Percentiles rank a stretch among this genome's conserved stretches.
phyloP scores from a whole-genome alignment of 2,329 filamentous ascomycete genomes.

The Pochonia chlamydosporia region DNA sequence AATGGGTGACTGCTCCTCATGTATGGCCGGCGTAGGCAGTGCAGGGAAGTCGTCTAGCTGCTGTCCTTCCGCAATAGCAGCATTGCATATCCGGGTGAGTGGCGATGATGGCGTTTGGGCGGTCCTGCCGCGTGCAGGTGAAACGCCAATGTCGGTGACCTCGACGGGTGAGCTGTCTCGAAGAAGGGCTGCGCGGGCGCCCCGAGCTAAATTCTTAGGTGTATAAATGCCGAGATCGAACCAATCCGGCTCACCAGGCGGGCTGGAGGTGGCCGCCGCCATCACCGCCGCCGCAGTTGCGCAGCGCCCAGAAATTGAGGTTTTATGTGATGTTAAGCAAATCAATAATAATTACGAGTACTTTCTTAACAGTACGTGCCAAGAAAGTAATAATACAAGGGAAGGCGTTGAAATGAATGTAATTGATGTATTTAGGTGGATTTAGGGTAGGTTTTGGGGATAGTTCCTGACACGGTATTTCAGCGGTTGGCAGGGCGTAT shows the following conservation, averaged over 20 bases:
- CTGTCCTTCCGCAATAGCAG: not conserved
- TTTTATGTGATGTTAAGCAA: not conserved
- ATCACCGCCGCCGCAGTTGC: slow-evolving; percentile 5
- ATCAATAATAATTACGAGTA: too few species aligned
- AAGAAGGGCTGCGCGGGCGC: not conserved
- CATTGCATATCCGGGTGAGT: not conserved
- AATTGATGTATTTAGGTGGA: too few species aligned
- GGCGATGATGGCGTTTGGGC: not conserved
- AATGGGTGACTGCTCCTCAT: not conserved
- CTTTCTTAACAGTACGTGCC: too few species aligned
- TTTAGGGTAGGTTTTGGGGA: too few species aligned
- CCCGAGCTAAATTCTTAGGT: not conserved
- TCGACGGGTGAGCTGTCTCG: not conserved
- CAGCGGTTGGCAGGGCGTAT: too few species aligned
- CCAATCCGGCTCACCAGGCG: slow-evolving; percentile 2
- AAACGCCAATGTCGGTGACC: not conserved
- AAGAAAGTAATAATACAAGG: too few species aligned
- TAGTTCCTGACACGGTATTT: too few species aligned
- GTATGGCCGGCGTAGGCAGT: not conserved
- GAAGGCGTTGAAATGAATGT: too few species aligned
- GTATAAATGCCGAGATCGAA: slow-evolving; percentile 6
- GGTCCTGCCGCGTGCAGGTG: not conserved
- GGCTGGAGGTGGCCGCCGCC: slow-evolving; percentile 2
- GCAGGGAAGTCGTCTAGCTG: not conserved
- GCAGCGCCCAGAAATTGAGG: slow-evolving; percentile 1